A percentile compares a stretch with the other conserved stretches of the same genome.
These are phyloP conservation scores for Toxicodendron radicans DNA, from an alignment of 345 rosid genomes.

Conservation along the genomic window DNA sequence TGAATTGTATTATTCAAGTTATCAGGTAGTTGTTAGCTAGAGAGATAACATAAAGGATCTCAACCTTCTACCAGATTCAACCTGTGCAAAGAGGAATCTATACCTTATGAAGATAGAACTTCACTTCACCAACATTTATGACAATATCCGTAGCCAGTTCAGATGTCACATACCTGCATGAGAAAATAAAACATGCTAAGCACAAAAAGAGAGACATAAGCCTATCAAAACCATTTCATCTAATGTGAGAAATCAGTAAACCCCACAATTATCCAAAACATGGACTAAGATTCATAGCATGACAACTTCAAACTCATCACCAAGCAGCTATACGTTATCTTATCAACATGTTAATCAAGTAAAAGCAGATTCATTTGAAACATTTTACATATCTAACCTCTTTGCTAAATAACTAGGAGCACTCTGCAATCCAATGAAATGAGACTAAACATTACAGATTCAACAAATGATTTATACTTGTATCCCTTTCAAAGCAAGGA, in stretches of 20 bases:
- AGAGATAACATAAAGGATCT: neutral
- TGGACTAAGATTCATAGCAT: neutral
- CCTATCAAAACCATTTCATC: neutral
- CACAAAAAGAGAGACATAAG: constrained; percentile 10
- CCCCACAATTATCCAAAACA: neutral
- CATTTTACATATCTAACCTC: neutral
- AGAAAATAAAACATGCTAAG: constrained; percentile 22
- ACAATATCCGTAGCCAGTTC: constrained; percentile 78
- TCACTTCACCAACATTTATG: constrained; percentile 66
- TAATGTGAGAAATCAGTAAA: neutral
- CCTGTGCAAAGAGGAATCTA: neutral
- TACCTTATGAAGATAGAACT: constrained; percentile 92
- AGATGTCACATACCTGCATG: constrained; percentile 63
- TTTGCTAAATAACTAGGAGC: neutral
- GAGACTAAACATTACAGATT: neutral
- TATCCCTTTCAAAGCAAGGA: neutral
- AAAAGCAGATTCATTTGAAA: neutral
- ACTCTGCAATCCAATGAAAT: neutral
- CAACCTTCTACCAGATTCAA: neutral
- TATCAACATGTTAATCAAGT: neutral
- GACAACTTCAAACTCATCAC: neutral
- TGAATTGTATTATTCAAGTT: too few species aligned
- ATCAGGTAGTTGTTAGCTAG: too few species aligned
- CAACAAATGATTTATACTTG: too few species aligned
- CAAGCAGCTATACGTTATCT: neutral